Percentiles rank a stretch among this genome's conserved stretches.
These are phyloP conservation scores for Panellus pusillus DNA, from an alignment of 768 basidiomycete genomes.

Conservation along the genomic window DNA sequence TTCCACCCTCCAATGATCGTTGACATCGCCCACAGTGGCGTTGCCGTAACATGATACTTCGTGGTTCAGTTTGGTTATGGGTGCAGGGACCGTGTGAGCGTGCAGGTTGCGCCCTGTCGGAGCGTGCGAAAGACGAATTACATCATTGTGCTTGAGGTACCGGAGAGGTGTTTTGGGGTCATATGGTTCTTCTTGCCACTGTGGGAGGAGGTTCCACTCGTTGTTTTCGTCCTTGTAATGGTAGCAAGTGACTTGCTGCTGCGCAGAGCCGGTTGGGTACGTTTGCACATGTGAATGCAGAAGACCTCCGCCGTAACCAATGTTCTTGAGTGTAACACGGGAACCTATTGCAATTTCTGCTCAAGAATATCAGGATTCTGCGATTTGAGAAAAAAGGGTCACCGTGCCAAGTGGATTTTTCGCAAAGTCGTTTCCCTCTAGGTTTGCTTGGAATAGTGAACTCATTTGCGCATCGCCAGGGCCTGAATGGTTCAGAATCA, in stretches of 20 bases:
- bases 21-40: slow-evolving; percentile 77
- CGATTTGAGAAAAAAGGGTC: too few relatives aligned
- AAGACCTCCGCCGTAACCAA: slow-evolving; percentile 96
- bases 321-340: slow-evolving; percentile 90
- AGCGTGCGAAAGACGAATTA: slow-evolving; percentile 77
- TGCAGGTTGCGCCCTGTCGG: slow-evolving; percentile 91
- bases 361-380: not conserved
- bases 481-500: slow-evolving; percentile 90
- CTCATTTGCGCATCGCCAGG: slow-evolving; percentile 99
- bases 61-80: slow-evolving; percentile 82
- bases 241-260: slow-evolving; percentile 98
- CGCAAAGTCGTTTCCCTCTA: slow-evolving; percentile 92
- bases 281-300: slow-evolving; percentile 97
- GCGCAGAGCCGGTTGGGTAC: slow-evolving; percentile 85
- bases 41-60: slow-evolving; percentile 98
- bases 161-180: slow-evolving; percentile 66
- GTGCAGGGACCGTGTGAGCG: slow-evolving; percentile 86
- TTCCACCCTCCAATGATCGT: slow-evolving; percentile 92
- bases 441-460: slow-evolving; percentile 95
- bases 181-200: slow-evolving; percentile 73
- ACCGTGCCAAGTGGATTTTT: slow-evolving; percentile 78
- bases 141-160: slow-evolving; percentile 75
- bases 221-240: slow-evolving; percentile 99
- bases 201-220: slow-evolving; percentile 79
- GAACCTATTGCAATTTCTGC: slow-evolving; percentile 89